Percentiles rank a stretch among this genome's conserved stretches.
These are phyloP conservation scores for Xylaria sp. DNA, from an alignment of 2,329 filamentous ascomycete species.

Conservation along the genomic window DNA sequence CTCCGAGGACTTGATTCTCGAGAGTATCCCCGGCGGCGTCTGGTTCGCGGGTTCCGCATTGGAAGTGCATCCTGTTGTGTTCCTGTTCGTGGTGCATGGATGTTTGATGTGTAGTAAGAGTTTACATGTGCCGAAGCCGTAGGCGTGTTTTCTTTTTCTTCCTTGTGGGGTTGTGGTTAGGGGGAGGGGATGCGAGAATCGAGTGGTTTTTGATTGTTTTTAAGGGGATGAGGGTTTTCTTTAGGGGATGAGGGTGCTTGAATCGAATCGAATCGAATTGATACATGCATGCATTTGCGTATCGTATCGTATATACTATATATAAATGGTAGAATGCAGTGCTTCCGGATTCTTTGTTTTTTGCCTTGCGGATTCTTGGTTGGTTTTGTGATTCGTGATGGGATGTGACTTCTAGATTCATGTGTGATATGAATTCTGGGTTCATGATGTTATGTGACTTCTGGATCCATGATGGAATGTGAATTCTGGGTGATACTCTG, in stretches of 20 bases:
- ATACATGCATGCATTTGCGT: not conserved
- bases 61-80: slow-evolving; percentile 79
- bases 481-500: no score
- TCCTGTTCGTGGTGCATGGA: slow-evolving; percentile 81
- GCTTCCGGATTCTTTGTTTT: no score
- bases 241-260: not conserved
- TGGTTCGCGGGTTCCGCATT: slow-evolving; percentile 60
- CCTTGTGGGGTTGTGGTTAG: no score
- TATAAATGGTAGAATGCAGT: not conserved
- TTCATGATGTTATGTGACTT: no score
- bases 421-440: no score
- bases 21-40: slow-evolving; percentile 71
- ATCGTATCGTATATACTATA: not conserved
- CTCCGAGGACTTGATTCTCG: slow-evolving; percentile 70
- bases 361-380: no score
- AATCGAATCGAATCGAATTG: no score
- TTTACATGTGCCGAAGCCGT: slow-evolving; percentile 86
- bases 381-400: no score
- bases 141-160: not conserved
- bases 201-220: not conserved
- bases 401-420: no score
- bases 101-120: slow-evolving; percentile 94
- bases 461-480: no score
- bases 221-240: not conserved
- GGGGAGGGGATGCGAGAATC: no score